phyloP scores from a whole-genome alignment of 1,284 basidiomycete species.

The Moniliella sp. region DNA sequence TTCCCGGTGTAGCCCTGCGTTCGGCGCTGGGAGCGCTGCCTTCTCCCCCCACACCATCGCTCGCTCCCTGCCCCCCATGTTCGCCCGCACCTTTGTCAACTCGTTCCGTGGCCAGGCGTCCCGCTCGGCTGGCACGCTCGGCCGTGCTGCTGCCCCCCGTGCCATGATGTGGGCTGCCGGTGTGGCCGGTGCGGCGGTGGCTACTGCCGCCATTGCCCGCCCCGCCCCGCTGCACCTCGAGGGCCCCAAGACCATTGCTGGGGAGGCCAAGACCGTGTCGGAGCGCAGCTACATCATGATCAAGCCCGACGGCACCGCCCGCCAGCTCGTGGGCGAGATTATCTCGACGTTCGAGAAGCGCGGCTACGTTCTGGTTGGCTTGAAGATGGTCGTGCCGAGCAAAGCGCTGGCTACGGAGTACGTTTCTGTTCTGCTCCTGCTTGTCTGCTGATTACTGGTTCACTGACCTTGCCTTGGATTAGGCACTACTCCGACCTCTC shows the following conservation, averaged over 20 bases:
- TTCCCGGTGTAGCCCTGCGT: too few relatives aligned
- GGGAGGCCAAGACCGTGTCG: slow-evolving; percentile 35
- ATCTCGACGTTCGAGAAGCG: slow-evolving; percentile 26
- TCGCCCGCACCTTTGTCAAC: too few relatives aligned
- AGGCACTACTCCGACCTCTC: slow-evolving; percentile 33
- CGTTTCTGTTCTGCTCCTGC: background rate
- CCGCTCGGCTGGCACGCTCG: too few relatives aligned
- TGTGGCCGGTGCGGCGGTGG: too few relatives aligned
- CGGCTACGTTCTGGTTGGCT: slow-evolving; percentile 29
- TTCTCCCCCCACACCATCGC: too few relatives aligned
- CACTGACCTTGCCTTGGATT: background rate
- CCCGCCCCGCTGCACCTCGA: slow-evolving; percentile 30
- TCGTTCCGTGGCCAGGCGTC: too few relatives aligned
- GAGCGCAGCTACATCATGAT: slow-evolving; percentile 39
- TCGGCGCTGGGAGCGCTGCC: too few relatives aligned
- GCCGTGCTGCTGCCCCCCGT: too few relatives aligned
- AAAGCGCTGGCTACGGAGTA: slow-evolving; percentile 26
- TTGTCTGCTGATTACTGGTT: background rate
- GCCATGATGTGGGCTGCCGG: too few relatives aligned
- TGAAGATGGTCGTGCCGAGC: slow-evolving; percentile 29
- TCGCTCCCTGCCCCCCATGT: too few relatives aligned
- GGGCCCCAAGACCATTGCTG: slow-evolving; percentile 36
- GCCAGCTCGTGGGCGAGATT: slow-evolving; percentile 30
- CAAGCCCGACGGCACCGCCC: slow-evolving; percentile 31
- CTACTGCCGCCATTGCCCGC: too few relatives aligned